Evolutionary conservation across 768 basidiomycete species (phyloP).

Genomic region (Lactarius hatsudake): DNA sequence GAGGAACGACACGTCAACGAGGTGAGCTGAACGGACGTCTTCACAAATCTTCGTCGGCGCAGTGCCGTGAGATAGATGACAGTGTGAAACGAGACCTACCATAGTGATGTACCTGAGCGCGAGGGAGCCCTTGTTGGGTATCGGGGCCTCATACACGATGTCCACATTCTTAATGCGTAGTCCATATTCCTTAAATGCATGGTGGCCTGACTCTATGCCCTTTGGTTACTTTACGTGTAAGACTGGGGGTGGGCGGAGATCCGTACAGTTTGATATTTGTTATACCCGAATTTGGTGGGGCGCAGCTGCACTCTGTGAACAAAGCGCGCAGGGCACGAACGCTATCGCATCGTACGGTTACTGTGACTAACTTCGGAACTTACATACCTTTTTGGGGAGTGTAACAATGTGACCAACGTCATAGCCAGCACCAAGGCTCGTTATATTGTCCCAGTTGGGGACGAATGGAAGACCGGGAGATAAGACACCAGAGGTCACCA

Average conservation of each 20-base stretch:
- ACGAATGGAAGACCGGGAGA: background rate
- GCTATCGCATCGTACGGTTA: too few species aligned
- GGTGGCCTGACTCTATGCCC: conserved; percentile 78
- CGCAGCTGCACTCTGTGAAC: conserved; percentile 47
- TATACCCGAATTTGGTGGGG: conserved; percentile 77
- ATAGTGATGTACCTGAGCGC: conserved; percentile 84
- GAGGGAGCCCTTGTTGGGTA: conserved; percentile 71
- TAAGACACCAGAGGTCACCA: conserved; percentile 32
- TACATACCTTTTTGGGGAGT: conserved; percentile 72
- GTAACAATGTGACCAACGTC: conserved; percentile 92
- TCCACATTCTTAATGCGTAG: conserved; percentile 92
- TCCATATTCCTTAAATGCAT: conserved; percentile 85
- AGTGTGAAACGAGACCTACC: conserved; percentile 44
- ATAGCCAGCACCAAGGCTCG: conserved; percentile 70
- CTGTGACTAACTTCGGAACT: background rate
- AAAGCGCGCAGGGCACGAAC: background rate
- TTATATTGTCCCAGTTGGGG: background rate
- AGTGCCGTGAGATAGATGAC: background rate
- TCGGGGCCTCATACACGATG: conserved; percentile 66
- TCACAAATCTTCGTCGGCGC: conserved; percentile 14
- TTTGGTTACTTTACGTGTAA: background rate
- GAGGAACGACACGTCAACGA: conserved; percentile 64
- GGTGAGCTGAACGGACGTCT: conserved; percentile 87
- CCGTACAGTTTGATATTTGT: conserved; percentile 71
- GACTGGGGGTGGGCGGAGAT: background rate